phyloP scores from a whole-genome alignment of 2,329 filamentous ascomycete species.

The Clarireedia sp. region DNA sequence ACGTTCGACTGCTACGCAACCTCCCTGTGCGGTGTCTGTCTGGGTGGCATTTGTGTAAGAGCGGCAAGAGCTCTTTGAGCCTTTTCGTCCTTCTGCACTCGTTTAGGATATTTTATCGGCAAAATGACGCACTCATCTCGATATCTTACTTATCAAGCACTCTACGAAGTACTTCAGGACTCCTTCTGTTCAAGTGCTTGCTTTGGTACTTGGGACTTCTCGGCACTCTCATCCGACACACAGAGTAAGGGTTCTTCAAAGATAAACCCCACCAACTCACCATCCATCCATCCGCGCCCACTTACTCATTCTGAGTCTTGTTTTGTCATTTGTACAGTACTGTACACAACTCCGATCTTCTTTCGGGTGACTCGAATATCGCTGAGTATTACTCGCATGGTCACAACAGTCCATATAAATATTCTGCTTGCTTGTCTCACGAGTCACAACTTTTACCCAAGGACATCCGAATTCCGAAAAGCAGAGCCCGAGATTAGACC shows the following conservation, averaged over 20 bases:
- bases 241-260: neutral
- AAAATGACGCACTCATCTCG: conserved; percentile 1
- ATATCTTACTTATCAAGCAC: neutral
- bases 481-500: neutral
- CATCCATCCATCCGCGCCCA: neutral
- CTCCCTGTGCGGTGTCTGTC: too few species aligned
- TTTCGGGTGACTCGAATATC: neutral
- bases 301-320: conserved; percentile 1
- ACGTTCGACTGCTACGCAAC: too few species aligned
- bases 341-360: neutral
- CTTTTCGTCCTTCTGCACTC: neutral
- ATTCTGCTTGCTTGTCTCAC: neutral
- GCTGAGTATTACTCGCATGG: neutral
- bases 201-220: too few species aligned
- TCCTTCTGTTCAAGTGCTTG: neutral
- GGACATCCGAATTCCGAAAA: neutral
- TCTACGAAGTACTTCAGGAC: neutral
- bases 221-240: too few species aligned
- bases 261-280: conserved; percentile 3
- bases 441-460: neutral
- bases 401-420: neutral
- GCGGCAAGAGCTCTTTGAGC: too few species aligned
- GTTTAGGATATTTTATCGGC: neutral
- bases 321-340: neutral
- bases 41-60: too few species aligned